Conservation (phyloP, 345 rosid genomes). For the Ceriops decandra region DNA sequence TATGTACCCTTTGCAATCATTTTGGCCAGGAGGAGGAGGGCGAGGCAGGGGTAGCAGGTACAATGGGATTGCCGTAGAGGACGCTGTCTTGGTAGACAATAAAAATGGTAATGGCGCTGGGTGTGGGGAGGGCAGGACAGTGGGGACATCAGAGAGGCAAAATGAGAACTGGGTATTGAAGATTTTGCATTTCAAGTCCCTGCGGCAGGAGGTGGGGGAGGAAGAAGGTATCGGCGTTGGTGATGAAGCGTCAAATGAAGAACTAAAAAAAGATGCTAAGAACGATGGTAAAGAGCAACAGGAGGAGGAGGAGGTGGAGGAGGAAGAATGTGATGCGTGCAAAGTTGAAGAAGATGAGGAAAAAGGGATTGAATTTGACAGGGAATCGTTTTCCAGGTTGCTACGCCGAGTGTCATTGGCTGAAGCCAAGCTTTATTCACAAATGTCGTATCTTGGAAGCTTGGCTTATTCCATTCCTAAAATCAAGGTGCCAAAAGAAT, state of each 20-base stretch:
- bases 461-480: constrained; percentile 76
- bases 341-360: background rate
- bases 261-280: constrained; percentile 3
- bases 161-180: constrained; percentile 76
- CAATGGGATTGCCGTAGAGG: constrained; percentile 58
- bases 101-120: constrained; percentile 19
- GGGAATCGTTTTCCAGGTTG: constrained; percentile 67
- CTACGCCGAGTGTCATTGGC: constrained; percentile 52
- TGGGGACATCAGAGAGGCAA: constrained; percentile 26
- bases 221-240: constrained; percentile 20
- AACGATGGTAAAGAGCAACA: constrained; percentile 1
- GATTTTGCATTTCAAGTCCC: constrained; percentile 74
- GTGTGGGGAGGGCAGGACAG: constrained; percentile 18
- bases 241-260: constrained; percentile 8
- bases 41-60: constrained; percentile 26
- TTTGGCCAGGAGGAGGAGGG: constrained; percentile 41
- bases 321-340: background rate
- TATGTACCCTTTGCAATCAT: constrained; percentile 48
- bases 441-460: constrained; percentile 71
- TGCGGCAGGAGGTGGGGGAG: constrained; percentile 42
- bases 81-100: constrained; percentile 46
- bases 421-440: constrained; percentile 71
- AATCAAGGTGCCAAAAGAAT: constrained; percentile 46
- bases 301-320: constrained; percentile 25
- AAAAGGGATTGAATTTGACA: constrained; percentile 45